These are phyloP conservation scores for Ceratocystis colombiana DNA, from an alignment of 2,329 filamentous ascomycete genomes.

Conservation along the genomic window DNA sequence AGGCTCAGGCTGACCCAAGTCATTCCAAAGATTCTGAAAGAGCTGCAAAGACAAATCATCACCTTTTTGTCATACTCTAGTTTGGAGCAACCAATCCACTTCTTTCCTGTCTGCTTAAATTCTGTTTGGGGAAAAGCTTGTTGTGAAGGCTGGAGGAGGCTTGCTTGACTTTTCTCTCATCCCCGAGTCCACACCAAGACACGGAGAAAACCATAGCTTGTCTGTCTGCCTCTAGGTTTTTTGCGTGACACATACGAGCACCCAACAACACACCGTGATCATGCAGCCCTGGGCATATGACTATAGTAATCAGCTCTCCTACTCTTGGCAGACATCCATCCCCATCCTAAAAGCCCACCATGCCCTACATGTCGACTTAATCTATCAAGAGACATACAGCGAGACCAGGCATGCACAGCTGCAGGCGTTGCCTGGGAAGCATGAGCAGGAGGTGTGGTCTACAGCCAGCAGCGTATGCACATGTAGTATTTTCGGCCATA, in stretches of 20 bases:
- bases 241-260: background rate
- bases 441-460: background rate
- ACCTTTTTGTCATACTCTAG: background rate
- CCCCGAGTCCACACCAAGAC: background rate
- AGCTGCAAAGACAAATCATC: background rate
- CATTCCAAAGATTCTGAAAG: background rate
- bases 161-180: background rate
- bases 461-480: background rate
- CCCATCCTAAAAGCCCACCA: background rate
- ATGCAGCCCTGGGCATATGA: background rate
- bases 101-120: background rate
- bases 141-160: background rate
- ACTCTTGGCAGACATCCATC: background rate
- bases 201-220: background rate
- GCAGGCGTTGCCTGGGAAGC: background rate
- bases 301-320: background rate
- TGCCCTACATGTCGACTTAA: background rate
- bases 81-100: background rate
- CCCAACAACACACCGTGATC: background rate
- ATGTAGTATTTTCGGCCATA: background rate
- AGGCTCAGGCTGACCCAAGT: background rate
- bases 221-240: background rate
- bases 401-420: background rate
- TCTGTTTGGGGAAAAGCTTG: background rate
- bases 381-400: background rate